These are phyloP conservation scores for Botryotinia convoluta DNA, from an alignment of 2,329 filamentous ascomycete genomes.

Conservation along the genomic window DNA sequence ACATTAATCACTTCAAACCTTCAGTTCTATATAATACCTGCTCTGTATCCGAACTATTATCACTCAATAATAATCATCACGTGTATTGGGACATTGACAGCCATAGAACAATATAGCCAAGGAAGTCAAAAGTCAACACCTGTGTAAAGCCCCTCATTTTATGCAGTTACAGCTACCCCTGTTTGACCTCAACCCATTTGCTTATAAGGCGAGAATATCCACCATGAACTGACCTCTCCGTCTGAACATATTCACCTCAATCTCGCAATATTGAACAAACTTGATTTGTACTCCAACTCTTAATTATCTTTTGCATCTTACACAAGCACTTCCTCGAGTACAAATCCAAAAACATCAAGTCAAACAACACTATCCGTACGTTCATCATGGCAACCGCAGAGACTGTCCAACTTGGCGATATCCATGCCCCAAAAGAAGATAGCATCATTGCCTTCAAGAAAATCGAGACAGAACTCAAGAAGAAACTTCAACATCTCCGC, in stretches of 20 bases:
- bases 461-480: conserved; percentile 52
- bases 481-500: conserved; percentile 48
- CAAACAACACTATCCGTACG: conserved; percentile 1
- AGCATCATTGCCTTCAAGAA: conserved; percentile 50
- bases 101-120: not conserved
- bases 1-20: not conserved
- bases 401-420: conserved; percentile 48
- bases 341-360: not conserved
- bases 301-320: no score
- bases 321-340: not conserved
- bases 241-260: not conserved
- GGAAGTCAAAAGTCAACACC: conserved; percentile 7
- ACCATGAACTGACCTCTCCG: not conserved
- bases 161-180: conserved; percentile 10
- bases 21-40: not conserved
- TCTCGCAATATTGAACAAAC: not conserved
- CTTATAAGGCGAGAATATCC: not conserved
- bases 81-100: not conserved
- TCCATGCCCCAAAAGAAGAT: conserved; percentile 47
- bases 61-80: not conserved
- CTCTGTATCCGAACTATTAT: not conserved
- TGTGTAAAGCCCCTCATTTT: conserved; percentile 10
- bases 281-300: not conserved
- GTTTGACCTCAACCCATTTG: conserved; percentile 7
- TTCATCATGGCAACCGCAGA: conserved; percentile 42